These are phyloP conservation scores for Gypsophila paniculata DNA, from an alignment of 179 eudicot species.

Conservation along the genomic window DNA sequence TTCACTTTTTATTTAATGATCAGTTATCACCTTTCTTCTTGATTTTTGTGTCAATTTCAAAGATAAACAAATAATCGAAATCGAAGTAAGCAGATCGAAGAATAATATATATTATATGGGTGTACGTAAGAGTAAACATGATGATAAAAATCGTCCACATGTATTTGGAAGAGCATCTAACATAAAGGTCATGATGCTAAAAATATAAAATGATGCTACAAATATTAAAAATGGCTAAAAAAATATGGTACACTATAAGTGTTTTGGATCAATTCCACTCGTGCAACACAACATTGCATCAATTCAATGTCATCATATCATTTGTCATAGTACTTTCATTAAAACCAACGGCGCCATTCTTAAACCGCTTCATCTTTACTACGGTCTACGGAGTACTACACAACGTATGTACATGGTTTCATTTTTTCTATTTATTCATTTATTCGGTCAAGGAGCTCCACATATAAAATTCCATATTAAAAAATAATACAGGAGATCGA, in stretches of 20 bases:
- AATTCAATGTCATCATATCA: neutral
- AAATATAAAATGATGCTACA: neutral
- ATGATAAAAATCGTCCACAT: neutral
- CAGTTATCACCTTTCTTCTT: too few species aligned
- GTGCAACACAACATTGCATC: conserved; percentile 20
- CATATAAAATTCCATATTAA: too few species aligned
- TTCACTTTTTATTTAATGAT: too few species aligned
- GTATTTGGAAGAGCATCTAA: conserved; percentile 7
- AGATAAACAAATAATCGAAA: too few species aligned
- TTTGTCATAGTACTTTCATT: too few species aligned
- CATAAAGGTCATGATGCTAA: neutral
- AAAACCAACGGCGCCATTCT: conserved; percentile 25
- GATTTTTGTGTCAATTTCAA: too few species aligned
- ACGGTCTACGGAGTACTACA: too few species aligned
- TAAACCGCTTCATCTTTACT: conserved; percentile 15
- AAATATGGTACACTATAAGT: conserved; percentile 9
- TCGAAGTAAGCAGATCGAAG: too few species aligned
- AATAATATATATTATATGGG: too few species aligned
- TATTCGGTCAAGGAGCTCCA: too few species aligned
- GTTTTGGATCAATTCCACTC: neutral
- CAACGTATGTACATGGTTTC: too few species aligned
- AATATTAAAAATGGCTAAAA: neutral
- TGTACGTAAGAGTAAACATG: neutral
- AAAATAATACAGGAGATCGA: too few species aligned
- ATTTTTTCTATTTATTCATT: neutral